A percentile compares a stretch with the other conserved stretches of the same genome.
phyloP scores from a whole-genome alignment of 2,329 filamentous ascomycete genomes.

The Colletotrichum sp. region DNA sequence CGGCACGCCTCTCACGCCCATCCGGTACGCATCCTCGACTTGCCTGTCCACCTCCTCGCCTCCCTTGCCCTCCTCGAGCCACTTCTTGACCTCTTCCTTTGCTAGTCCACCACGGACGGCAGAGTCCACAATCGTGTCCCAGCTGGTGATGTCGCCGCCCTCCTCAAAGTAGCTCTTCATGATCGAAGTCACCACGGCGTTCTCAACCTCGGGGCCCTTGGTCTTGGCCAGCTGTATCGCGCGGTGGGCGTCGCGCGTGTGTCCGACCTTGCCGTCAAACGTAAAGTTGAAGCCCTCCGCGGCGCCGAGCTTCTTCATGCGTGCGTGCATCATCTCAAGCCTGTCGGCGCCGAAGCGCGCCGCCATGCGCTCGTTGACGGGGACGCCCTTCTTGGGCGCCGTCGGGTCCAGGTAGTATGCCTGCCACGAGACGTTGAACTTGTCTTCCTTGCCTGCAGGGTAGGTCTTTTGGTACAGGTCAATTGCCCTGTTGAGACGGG shows the following conservation, averaged over 20 bases:
- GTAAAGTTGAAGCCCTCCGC: constrained; percentile 76
- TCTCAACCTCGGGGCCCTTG: constrained; percentile 57
- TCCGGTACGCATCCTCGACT: constrained; percentile 54
- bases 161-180: constrained; percentile 72
- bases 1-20: constrained; percentile 70
- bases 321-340: constrained; percentile 59
- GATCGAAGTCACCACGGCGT: constrained; percentile 63
- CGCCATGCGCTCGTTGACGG: constrained; percentile 57
- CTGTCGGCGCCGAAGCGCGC: constrained; percentile 71
- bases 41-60: constrained; percentile 63
- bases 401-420: constrained; percentile 83
- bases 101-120: constrained; percentile 61
- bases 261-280: constrained; percentile 74
- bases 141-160: constrained; percentile 66
- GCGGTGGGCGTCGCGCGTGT: constrained; percentile 80
- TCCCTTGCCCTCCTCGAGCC: constrained; percentile 59
- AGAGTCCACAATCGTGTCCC: constrained; percentile 54
- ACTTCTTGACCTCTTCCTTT: constrained; percentile 53
- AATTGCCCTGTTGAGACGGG: constrained; percentile 76
- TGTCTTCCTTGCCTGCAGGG: constrained; percentile 64
- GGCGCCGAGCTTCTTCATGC: constrained; percentile 62
- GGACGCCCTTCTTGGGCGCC: constrained; percentile 50
- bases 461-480: constrained; percentile 65
- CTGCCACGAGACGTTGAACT: constrained; percentile 75
- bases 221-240: constrained; percentile 72